phyloP scores from a whole-genome alignment of 768 basidiomycete genomes.

The Psilocybe cyanescens region DNA sequence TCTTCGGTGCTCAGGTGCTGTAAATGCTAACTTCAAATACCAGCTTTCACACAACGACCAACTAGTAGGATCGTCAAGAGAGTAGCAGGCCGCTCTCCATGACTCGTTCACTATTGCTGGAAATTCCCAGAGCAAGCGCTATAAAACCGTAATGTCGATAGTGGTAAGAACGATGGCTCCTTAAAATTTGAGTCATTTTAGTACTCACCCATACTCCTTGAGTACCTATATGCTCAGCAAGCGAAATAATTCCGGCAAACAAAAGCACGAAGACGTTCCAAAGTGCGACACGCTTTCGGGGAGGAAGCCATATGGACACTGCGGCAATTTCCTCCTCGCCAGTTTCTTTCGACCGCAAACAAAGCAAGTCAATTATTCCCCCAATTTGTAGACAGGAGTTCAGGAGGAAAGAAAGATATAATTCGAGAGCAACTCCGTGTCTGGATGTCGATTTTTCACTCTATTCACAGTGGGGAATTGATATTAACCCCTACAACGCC shows the following conservation, averaged over 20 bases:
- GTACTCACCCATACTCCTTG: slow-evolving; percentile 5
- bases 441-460: background rate
- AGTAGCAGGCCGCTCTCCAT: slow-evolving; percentile 6
- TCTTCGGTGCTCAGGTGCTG: slow-evolving; percentile 30
- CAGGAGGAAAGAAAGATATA: slow-evolving; percentile 5
- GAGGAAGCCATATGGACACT: slow-evolving; percentile 12
- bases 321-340: slow-evolving; percentile 6
- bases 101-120: slow-evolving; percentile 1
- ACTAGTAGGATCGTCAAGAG: slow-evolving; percentile 3
- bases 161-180: background rate
- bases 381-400: slow-evolving; percentile 6
- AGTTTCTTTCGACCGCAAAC: background rate
- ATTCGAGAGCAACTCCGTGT: background rate
- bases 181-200: background rate
- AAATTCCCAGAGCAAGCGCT: slow-evolving; percentile 14
- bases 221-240: background rate
- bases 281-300: slow-evolving; percentile 7
- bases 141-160: background rate
- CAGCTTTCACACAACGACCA: slow-evolving; percentile 20
- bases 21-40: slow-evolving; percentile 31
- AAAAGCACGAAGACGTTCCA: slow-evolving; percentile 6
- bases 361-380: slow-evolving; percentile 9
- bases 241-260: slow-evolving; percentile 3
- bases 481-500: no score
- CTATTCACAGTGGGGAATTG: background rate